phyloP scores from a whole-genome alignment of 257 asterid genomes.

The Solanum dulcamara region DNA sequence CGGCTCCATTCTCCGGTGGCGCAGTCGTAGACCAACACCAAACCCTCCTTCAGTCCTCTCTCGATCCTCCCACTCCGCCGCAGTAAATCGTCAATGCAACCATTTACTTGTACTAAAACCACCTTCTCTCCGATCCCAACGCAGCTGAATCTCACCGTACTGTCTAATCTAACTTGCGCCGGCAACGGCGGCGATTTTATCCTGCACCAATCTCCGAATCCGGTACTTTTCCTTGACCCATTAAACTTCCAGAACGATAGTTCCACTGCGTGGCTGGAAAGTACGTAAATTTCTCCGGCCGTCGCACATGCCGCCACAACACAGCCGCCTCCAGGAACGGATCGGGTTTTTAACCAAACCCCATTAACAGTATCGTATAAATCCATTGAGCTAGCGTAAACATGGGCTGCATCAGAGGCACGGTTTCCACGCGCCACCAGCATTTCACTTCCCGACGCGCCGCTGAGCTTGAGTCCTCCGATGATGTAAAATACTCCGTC shows the following conservation, averaged over 20 bases:
- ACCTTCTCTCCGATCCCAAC: constrained; percentile 60
- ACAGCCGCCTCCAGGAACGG: constrained; percentile 79
- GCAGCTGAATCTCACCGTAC: constrained; percentile 71
- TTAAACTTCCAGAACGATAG: constrained; percentile 71
- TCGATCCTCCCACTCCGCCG: constrained; percentile 60
- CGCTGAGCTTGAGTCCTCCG: constrained; percentile 62
- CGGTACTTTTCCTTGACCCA: constrained; percentile 23
- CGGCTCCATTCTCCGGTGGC: constrained; percentile 60
- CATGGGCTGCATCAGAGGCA: constrained; percentile 39
- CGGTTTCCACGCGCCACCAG: constrained; percentile 16
- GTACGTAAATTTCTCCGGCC: constrained; percentile 35
- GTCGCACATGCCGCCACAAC: constrained; percentile 80
- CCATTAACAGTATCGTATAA: constrained; percentile 53
- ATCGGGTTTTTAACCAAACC: constrained; percentile 55
- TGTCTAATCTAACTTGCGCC: constrained; percentile 73
- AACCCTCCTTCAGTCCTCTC: constrained; percentile 60
- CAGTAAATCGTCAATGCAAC: constrained; percentile 60
- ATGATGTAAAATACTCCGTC: constrained; percentile 66
- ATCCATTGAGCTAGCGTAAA: constrained; percentile 78
- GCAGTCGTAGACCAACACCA: constrained; percentile 60
- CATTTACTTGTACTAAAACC: constrained; percentile 67
- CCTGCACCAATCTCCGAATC: constrained; percentile 72
- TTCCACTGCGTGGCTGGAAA: constrained; percentile 88
- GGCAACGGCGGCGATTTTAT: constrained; percentile 67
- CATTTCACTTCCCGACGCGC: constrained; percentile 9